phyloP scores from a whole-genome alignment of 2,329 filamentous ascomycete species.

The Aspergillus felis region DNA sequence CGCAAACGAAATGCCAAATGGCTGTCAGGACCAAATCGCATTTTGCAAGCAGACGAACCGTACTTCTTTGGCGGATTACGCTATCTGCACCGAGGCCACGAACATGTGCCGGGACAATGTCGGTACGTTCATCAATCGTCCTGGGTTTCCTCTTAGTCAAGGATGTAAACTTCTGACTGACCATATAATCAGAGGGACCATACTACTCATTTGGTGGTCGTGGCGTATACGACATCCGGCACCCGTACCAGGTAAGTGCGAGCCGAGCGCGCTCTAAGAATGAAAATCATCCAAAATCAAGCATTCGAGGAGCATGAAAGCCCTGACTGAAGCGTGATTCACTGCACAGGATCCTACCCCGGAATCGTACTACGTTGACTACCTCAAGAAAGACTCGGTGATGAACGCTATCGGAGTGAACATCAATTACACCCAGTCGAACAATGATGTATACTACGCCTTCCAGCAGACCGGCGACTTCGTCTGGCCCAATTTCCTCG shows the following conservation, averaged over 20 bases:
- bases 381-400: conserved; percentile 59
- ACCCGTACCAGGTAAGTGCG: conserved; percentile 37
- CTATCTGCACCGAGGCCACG: conserved; percentile 53
- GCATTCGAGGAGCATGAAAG: not conserved
- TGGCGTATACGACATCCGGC: conserved; percentile 60
- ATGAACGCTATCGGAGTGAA: conserved; percentile 60
- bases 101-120: conserved; percentile 56
- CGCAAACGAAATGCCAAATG: conserved; percentile 58
- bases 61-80: conserved; percentile 47
- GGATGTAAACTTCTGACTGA: not conserved
- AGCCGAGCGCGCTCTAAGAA: not conserved
- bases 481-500: conserved; percentile 59
- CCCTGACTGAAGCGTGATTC: not conserved
- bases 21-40: conserved; percentile 60
- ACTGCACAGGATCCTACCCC: conserved; percentile 59
- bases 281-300: not conserved
- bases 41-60: conserved; percentile 62
- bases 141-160: not conserved
- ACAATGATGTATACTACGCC: conserved; percentile 40
- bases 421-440: conserved; percentile 55
- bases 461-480: conserved; percentile 58
- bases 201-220: conserved; percentile 54
- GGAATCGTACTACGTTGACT: conserved; percentile 57
- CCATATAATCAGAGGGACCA: conserved; percentile 38
- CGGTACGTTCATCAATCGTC: conserved; percentile 23